A percentile compares a stretch with the other conserved stretches of the same genome.
Evolutionary conservation across 352 stramenopile species (phyloP).

Genomic region (Discostella stelligera): DNA sequence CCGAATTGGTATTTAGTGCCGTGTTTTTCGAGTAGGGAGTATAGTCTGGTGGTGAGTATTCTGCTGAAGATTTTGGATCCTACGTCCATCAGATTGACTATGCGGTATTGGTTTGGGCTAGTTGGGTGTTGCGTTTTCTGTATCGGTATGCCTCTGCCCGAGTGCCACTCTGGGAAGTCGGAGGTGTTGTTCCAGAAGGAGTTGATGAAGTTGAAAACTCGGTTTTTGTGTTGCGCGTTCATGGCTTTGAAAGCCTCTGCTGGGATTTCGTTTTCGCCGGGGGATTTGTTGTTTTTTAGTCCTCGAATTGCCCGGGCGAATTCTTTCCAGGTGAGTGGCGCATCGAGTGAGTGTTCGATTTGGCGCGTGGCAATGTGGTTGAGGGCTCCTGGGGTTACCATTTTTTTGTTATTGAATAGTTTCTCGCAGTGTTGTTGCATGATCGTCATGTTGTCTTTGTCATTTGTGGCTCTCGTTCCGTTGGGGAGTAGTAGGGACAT

Average conservation of each 20-base stretch:
- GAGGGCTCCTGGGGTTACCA: neutral
- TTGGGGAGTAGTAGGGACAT: conserved; percentile 19
- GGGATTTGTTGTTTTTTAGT: neutral
- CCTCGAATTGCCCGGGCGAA: conserved; percentile 17
- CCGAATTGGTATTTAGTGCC: conserved; percentile 10
- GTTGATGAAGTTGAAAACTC: neutral
- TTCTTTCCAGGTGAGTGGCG: conserved; percentile 14
- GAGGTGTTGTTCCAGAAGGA: neutral
- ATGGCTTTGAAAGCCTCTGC: no score
- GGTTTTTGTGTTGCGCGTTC: neutral
- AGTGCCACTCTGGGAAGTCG: neutral
- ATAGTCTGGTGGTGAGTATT: neutral
- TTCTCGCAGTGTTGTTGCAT: conserved; percentile 13
- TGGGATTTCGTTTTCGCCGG: no score
- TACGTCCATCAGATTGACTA: conserved; percentile 35
- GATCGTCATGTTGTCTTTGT: conserved; percentile 31
- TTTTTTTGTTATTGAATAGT: conserved; percentile 30
- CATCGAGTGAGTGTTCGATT: neutral
- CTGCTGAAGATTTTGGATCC: no score
- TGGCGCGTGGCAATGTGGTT: conserved; percentile 16
- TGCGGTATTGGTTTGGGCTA: neutral
- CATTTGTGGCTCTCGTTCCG: conserved; percentile 16
- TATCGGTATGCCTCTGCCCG: neutral
- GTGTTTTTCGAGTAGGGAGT: conserved; percentile 19
- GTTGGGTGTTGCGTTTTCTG: neutral